These are phyloP conservation scores for Guadua angustifolia DNA, from an alignment of 176 grass and related monocot genomes.

Conservation along the genomic window DNA sequence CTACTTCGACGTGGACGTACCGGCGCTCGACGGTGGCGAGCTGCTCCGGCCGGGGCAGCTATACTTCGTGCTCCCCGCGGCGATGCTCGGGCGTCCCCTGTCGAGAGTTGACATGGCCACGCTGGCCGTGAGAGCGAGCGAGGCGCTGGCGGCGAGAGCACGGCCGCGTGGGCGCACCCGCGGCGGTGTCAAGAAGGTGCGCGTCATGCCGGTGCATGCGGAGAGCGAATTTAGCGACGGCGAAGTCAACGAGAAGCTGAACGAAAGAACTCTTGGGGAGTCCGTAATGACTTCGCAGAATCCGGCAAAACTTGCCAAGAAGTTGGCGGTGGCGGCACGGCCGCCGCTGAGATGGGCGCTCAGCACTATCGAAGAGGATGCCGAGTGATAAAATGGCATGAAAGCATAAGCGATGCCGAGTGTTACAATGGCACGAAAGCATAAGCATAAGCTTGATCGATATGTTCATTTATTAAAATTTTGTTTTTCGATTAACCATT, in stretches of 20 bases:
- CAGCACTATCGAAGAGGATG: conserved; percentile 55
- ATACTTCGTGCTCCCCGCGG: conserved; percentile 64
- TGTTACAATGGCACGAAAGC: not conserved
- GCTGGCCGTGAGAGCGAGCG: conserved; percentile 62
- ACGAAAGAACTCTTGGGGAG: conserved; percentile 53
- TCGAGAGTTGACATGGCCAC: conserved; percentile 66
- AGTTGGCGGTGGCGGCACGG: not conserved
- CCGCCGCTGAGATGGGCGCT: conserved; percentile 37
- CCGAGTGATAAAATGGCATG: conserved; percentile 14
- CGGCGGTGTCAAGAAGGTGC: conserved; percentile 29
- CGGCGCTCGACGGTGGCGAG: conserved; percentile 42
- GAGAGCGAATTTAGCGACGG: not conserved
- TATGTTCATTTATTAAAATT: not conserved
- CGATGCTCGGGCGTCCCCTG: conserved; percentile 47
- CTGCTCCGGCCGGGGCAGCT: conserved; percentile 54
- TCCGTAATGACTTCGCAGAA: not conserved
- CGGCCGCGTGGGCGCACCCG: not conserved
- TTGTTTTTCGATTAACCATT: not conserved
- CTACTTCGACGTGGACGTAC: conserved; percentile 59
- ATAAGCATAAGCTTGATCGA: not conserved
- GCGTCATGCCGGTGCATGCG: conserved; percentile 42
- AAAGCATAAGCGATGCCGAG: not conserved
- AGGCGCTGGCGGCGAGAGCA: conserved; percentile 35
- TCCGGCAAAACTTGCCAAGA: not conserved
- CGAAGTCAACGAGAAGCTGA: conserved; percentile 54